Percentiles rank a stretch among this genome's conserved stretches.
phyloP scores from a whole-genome alignment of 2,329 filamentous ascomycete genomes.

The Kalmusia sp. region DNA sequence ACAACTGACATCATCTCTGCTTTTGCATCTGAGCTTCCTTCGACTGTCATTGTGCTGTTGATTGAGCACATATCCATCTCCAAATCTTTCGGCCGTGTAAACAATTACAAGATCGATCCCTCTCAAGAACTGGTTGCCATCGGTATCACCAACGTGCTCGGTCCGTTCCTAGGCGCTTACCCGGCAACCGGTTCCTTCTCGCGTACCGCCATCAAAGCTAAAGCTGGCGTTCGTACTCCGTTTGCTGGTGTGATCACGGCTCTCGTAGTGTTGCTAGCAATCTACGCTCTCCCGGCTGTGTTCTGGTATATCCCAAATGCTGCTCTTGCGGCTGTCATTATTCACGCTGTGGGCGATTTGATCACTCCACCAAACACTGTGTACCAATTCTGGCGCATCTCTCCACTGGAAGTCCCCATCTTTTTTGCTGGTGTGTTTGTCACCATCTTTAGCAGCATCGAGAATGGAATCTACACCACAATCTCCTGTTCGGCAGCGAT shows the following conservation, averaged over 20 bases:
- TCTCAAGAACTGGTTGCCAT: constrained; percentile 97
- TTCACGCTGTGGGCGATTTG: constrained; percentile 92
- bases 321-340: constrained; percentile 85
- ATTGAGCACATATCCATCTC: constrained; percentile 98
- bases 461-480: constrained; percentile 91
- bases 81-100: constrained; percentile 94
- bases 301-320: constrained; percentile 95
- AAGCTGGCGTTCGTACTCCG: constrained; percentile 91
- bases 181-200: constrained; percentile 96
- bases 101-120: constrained; percentile 95
- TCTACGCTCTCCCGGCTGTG: constrained; percentile 85
- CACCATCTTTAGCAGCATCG: constrained; percentile 86
- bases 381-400: constrained; percentile 95
- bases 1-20: constrained; percentile 69
- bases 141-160: constrained; percentile 85
- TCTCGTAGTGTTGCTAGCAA: constrained; percentile 82
- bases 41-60: constrained; percentile 88
- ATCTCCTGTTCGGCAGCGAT: constrained; percentile 78
- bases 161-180: constrained; percentile 89
- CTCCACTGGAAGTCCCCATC: constrained; percentile 86
- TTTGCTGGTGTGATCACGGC: constrained; percentile 91
- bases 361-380: constrained; percentile 91
- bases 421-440: constrained; percentile 94
- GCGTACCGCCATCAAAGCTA: constrained; percentile 95
- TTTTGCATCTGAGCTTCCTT: constrained; percentile 78